Evolutionary conservation across 2,329 filamentous ascomycete genomes (phyloP).

Genomic region (Aspergillus cejpii): DNA sequence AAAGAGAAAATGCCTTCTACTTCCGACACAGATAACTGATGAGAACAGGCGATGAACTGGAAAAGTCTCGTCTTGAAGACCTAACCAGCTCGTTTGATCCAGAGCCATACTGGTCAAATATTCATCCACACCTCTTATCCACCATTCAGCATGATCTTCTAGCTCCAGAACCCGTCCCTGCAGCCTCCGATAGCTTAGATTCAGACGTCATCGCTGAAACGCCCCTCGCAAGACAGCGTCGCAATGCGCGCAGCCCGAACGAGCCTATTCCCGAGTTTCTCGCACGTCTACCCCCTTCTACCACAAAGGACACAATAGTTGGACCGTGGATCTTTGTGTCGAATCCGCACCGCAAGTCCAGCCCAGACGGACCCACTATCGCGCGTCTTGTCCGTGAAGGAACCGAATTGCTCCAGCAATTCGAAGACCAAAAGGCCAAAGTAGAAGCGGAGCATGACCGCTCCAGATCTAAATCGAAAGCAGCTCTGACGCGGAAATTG

Average conservation of each 20-base stretch:
- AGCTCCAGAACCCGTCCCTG: background rate
- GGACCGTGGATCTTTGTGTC: constrained; percentile 67
- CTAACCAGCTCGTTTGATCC: constrained; percentile 49
- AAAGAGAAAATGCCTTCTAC: background rate
- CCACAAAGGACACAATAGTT: constrained; percentile 43
- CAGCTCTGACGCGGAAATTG: constrained; percentile 33
- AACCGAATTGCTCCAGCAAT: constrained; percentile 48
- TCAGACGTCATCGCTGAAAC: background rate
- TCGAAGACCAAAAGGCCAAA: constrained; percentile 42
- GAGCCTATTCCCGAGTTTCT: constrained; percentile 63
- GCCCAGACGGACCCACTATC: constrained; percentile 41
- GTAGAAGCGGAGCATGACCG: constrained; percentile 46
- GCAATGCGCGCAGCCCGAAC: constrained; percentile 32
- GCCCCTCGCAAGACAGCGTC: constrained; percentile 3
- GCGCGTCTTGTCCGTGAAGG: constrained; percentile 50
- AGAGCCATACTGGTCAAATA: constrained; percentile 45
- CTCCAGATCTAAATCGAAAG: constrained; percentile 34
- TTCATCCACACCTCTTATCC: constrained; percentile 27
- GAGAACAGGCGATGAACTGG: constrained; percentile 50
- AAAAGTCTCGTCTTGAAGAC: constrained; percentile 44
- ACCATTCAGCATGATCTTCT: constrained; percentile 25
- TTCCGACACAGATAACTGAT: background rate
- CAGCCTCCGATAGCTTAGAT: background rate
- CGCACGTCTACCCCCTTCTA: constrained; percentile 59
- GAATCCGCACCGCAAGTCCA: constrained; percentile 49